Percentiles rank a stretch among this genome's conserved stretches.
Evolutionary conservation across 257 asterid species (phyloP).

Genomic region (Solanum rostratum): DNA sequence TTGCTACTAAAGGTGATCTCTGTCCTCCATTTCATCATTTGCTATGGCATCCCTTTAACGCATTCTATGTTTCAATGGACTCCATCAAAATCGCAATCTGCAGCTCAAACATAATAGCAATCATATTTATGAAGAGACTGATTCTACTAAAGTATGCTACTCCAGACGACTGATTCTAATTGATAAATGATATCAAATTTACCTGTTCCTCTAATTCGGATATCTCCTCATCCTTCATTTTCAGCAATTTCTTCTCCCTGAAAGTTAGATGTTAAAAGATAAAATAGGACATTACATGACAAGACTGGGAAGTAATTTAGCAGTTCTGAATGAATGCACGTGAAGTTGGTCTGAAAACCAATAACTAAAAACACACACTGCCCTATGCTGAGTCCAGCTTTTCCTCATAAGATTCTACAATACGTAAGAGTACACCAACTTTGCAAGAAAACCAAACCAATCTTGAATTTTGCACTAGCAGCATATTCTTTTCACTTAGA

Average conservation of each 20-base stretch:
- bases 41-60: slow-evolving; percentile 18
- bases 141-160: slow-evolving; percentile 1
- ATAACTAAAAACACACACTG: not conserved
- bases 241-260: slow-evolving; percentile 48
- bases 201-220: slow-evolving; percentile 83
- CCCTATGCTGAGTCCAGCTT: not conserved
- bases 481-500: not conserved
- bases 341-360: not conserved
- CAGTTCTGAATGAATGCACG: not conserved
- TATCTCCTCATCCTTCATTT: slow-evolving; percentile 44
- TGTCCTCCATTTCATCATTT: slow-evolving; percentile 10
- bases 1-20: not conserved
- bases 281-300: not conserved
- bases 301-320: not conserved
- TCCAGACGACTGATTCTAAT: not conserved
- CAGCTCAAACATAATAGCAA: slow-evolving; percentile 3
- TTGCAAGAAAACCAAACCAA: not conserved
- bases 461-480: not conserved
- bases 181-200: not conserved
- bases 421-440: not conserved
- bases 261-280: not conserved
- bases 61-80: slow-evolving; percentile 31
- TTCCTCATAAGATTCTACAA: not conserved
- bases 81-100: slow-evolving; percentile 54
- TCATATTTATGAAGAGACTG: not conserved